Percentiles rank a stretch among this genome's conserved stretches.
These are phyloP conservation scores for Lolium multiflorum DNA, from an alignment of 176 grass and related monocot genomes.

Conservation along the genomic window DNA sequence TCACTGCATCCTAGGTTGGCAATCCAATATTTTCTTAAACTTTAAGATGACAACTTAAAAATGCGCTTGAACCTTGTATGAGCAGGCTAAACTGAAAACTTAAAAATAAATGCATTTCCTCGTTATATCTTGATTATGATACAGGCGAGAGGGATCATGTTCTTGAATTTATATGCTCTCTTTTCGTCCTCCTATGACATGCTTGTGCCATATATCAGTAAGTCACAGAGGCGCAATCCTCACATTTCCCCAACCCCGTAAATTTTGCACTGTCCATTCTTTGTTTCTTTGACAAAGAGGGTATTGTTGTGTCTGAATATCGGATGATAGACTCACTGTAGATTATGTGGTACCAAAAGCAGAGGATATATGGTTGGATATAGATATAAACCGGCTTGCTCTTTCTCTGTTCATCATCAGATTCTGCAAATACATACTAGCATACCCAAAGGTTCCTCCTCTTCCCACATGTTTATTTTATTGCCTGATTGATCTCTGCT, in stretches of 20 bases:
- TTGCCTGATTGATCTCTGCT: not conserved
- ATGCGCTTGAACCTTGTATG: not conserved
- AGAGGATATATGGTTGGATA: not conserved
- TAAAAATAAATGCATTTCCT: not conserved
- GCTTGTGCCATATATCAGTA: not conserved
- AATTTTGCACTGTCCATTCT: not conserved
- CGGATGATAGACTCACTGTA: no score
- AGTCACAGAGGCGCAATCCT: not conserved
- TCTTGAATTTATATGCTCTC: not conserved
- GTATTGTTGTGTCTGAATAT: no score
- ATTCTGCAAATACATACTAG: slow-evolving; percentile 27
- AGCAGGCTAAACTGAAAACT: not conserved
- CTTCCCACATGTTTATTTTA: not conserved
- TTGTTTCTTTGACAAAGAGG: not conserved
- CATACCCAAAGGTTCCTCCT: not conserved
- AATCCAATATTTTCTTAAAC: not conserved
- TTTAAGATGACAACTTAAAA: not conserved
- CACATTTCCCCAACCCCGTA: not conserved
- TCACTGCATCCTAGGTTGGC: not conserved
- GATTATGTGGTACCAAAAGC: slow-evolving; percentile 39
- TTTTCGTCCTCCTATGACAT: not conserved
- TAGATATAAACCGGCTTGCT: slow-evolving; percentile 43
- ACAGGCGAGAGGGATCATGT: not conserved
- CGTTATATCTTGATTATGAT: slow-evolving; percentile 12
- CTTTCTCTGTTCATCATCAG: slow-evolving; percentile 26